Percentiles rank a stretch among this genome's conserved stretches.
These are phyloP conservation scores for Lagenidium giganteum DNA, from an alignment of 352 stramenopile species.

Conservation along the genomic window DNA sequence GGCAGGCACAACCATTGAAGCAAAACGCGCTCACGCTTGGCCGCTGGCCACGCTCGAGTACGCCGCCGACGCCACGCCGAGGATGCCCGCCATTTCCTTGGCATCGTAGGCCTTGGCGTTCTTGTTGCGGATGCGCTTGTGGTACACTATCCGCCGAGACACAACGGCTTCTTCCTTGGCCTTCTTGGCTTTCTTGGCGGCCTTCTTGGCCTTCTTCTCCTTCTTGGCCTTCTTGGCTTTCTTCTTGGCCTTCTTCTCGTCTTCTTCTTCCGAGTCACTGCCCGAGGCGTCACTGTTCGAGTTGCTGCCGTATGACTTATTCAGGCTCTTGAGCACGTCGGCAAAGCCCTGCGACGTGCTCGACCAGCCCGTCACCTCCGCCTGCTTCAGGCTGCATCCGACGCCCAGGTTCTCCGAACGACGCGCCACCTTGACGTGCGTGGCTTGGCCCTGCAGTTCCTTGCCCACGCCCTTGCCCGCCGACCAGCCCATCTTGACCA, in stretches of 20 bases:
- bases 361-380: slow-evolving; percentile 84
- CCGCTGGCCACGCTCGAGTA: not conserved
- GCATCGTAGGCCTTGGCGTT: slow-evolving; percentile 82
- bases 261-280: slow-evolving; percentile 27
- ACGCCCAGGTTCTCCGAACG: slow-evolving; percentile 89
- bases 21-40: no score
- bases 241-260: slow-evolving; percentile 35
- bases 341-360: slow-evolving; percentile 74
- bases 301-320: slow-evolving; percentile 65
- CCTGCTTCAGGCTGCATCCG: slow-evolving; percentile 87
- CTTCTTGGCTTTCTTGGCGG: slow-evolving; percentile 53
- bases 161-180: slow-evolving; percentile 26
- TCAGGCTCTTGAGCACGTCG: slow-evolving; percentile 81
- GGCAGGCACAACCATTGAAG: no score
- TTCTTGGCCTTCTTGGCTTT: slow-evolving; percentile 52
- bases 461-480: slow-evolving; percentile 92
- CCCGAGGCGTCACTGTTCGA: slow-evolving; percentile 17
- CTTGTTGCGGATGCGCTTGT: slow-evolving; percentile 83
- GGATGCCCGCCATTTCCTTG: slow-evolving; percentile 79
- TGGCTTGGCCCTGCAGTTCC: slow-evolving; percentile 84
- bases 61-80: slow-evolving; percentile 61
- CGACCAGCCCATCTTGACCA: slow-evolving; percentile 96
- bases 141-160: slow-evolving; percentile 70
- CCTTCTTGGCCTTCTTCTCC: slow-evolving; percentile 60
- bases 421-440: slow-evolving; percentile 84